Evolutionary conservation across 768 basidiomycete species (phyloP).

Genomic region (Serendipita sp.): DNA sequence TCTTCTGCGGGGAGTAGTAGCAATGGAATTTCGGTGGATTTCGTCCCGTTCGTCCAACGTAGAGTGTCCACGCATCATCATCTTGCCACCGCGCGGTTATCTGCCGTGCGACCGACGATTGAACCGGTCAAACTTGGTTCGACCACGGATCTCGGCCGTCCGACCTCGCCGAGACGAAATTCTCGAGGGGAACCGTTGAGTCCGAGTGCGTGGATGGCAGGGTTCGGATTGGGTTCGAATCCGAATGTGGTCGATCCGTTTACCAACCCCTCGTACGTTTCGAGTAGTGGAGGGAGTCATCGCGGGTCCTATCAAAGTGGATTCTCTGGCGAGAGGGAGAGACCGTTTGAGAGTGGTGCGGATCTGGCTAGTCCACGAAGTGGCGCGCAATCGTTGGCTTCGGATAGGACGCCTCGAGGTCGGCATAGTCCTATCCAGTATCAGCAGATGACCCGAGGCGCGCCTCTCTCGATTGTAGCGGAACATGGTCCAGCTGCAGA

Average conservation of each 20-base stretch:
- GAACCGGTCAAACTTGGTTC: no score
- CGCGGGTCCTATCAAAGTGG: not conserved
- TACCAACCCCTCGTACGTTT: not conserved
- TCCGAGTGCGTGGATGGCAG: constrained; percentile 1
- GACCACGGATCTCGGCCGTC: no score
- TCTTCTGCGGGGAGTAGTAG: not conserved
- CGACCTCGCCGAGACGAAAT: not conserved
- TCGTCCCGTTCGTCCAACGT: constrained; percentile 1
- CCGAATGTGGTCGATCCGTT: not conserved
- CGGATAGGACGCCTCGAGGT: not conserved
- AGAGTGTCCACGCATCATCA: not conserved
- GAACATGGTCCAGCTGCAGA: not conserved
- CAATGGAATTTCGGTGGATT: not conserved
- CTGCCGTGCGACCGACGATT: no score
- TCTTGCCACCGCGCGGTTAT: no score
- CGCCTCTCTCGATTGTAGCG: not conserved
- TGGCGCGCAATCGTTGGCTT: not conserved
- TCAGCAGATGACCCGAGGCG: not conserved
- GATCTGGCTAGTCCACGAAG: not conserved
- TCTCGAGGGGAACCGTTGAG: not conserved
- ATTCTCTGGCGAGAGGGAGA: no score
- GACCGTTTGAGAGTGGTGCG: no score
- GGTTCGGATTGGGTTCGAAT: not conserved
- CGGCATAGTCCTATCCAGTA: not conserved
- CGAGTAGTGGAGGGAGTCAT: not conserved